Conservation (phyloP, 2,329 filamentous ascomycete genomes). For the Trichoderma sp. region DNA sequence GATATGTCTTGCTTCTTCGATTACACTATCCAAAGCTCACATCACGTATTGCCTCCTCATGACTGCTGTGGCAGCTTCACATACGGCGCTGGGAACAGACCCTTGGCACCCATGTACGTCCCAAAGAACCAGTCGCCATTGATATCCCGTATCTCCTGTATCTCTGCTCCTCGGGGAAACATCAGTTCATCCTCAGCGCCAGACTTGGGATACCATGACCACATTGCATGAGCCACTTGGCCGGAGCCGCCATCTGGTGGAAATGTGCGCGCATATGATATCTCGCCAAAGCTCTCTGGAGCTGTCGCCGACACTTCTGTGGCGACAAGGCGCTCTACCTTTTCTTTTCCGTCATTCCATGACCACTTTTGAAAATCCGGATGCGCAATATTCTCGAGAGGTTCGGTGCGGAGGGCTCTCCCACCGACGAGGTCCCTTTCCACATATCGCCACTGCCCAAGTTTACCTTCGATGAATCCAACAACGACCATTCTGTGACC, state of each 20-base stretch:
- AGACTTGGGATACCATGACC: slow-evolving; percentile 72
- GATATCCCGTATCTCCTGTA: slow-evolving; percentile 79
- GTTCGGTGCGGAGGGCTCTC: slow-evolving; percentile 60
- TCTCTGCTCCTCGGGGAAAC: slow-evolving; percentile 80
- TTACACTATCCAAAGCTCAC: not conserved
- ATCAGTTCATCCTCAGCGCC: slow-evolving; percentile 70
- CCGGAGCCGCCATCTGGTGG: slow-evolving; percentile 76
- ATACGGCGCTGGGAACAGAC: slow-evolving; percentile 78
- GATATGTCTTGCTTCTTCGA: not conserved
- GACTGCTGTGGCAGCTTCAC: slow-evolving; percentile 47
- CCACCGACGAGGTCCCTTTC: slow-evolving; percentile 77
- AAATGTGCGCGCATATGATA: slow-evolving; percentile 42
- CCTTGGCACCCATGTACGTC: slow-evolving; percentile 75
- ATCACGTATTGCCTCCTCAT: not conserved
- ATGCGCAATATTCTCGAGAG: slow-evolving; percentile 39
- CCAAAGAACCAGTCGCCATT: slow-evolving; percentile 92
- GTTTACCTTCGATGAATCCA: slow-evolving; percentile 66
- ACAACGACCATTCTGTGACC: slow-evolving; percentile 84
- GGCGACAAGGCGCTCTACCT: slow-evolving; percentile 48
- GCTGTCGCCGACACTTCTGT: slow-evolving; percentile 48
- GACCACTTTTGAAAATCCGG: slow-evolving; percentile 48
- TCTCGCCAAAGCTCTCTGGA: slow-evolving; percentile 32
- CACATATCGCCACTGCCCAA: slow-evolving; percentile 65
- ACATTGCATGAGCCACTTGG: slow-evolving; percentile 60
- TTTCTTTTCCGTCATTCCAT: slow-evolving; percentile 46